These are phyloP conservation scores for Puccinia horiana DNA, from an alignment of 1,284 basidiomycete genomes.

Conservation along the genomic window DNA sequence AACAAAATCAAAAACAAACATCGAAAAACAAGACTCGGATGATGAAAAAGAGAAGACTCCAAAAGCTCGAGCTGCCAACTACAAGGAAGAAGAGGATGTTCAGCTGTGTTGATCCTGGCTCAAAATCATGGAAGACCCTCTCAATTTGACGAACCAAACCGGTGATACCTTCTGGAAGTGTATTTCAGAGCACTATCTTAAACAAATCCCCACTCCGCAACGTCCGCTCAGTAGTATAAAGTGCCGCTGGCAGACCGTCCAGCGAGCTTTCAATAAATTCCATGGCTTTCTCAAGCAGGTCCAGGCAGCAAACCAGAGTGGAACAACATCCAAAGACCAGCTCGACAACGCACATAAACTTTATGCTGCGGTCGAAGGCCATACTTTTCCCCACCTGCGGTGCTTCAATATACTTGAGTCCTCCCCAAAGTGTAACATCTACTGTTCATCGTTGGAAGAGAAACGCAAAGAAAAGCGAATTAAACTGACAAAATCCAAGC, in stretches of 20 bases:
- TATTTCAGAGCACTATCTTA: background rate
- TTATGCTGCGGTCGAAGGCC: background rate
- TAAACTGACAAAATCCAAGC: no score
- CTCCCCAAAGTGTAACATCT: background rate
- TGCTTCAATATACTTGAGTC: background rate
- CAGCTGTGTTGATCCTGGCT: constrained; percentile 23
- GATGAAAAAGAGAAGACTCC: no score
- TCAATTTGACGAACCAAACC: background rate
- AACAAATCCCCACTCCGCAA: background rate
- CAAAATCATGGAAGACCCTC: background rate
- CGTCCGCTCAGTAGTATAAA: background rate
- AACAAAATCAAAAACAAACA: no score
- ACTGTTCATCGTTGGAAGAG: background rate
- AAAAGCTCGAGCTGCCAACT: background rate
- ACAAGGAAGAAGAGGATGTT: background rate
- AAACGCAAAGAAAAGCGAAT: background rate
- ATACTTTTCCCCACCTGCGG: background rate
- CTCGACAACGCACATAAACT: background rate
- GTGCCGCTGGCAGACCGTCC: background rate
- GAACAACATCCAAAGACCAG: background rate
- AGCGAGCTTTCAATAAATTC: background rate
- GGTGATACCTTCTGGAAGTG: background rate
- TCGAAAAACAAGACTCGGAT: no score
- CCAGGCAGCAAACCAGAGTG: background rate
- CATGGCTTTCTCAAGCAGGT: constrained; percentile 12